A percentile compares a stretch with the other conserved stretches of the same genome.
phyloP scores from a whole-genome alignment of 495 filamentous ascomycete genomes.

The Penicillium malachiteum region DNA sequence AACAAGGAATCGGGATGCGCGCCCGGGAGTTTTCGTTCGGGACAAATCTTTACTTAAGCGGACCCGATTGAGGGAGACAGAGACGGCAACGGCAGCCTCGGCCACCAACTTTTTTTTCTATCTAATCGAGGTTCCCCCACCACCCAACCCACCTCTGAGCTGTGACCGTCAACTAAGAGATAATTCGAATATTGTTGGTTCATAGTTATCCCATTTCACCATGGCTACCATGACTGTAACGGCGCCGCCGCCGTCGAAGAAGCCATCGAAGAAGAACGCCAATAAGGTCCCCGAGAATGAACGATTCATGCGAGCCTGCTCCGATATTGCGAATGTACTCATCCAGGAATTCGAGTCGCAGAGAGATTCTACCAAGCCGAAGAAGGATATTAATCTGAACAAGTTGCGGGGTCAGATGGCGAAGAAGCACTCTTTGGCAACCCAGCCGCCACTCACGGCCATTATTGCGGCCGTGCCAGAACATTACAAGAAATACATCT shows the following conservation, averaged over 20 bases:
- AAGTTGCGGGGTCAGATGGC: conserved; percentile 80
- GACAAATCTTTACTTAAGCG: conserved; percentile 48
- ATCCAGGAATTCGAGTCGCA: conserved; percentile 88
- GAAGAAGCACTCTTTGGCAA: conserved; percentile 84
- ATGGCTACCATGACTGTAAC: conserved; percentile 69
- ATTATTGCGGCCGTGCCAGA: conserved; percentile 98
- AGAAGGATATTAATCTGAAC: conserved; percentile 92
- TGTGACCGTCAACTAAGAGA: not conserved
- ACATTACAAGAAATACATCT: conserved; percentile 98
- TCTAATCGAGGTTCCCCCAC: conserved; percentile 24
- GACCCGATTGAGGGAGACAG: conserved; percentile 35
- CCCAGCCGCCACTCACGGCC: conserved; percentile 86
- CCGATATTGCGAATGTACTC: conserved; percentile 87
- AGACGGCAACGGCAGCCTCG: conserved; percentile 21
- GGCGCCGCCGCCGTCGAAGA: conserved; percentile 45
- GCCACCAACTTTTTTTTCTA: conserved; percentile 28
- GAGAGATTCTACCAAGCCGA: conserved; percentile 65
- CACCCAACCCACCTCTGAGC: conserved; percentile 5
- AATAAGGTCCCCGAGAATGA: conserved; percentile 89
- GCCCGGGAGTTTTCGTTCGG: conserved; percentile 42
- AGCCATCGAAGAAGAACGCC: conserved; percentile 59
- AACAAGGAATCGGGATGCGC: conserved; percentile 30
- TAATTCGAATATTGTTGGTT: no score
- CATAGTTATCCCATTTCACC: conserved; percentile 11
- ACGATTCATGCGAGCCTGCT: conserved; percentile 87